Percentiles rank a stretch among this genome's conserved stretches.
phyloP scores from a whole-genome alignment of 805 yeast species.

The Osmozyma mogii region DNA sequence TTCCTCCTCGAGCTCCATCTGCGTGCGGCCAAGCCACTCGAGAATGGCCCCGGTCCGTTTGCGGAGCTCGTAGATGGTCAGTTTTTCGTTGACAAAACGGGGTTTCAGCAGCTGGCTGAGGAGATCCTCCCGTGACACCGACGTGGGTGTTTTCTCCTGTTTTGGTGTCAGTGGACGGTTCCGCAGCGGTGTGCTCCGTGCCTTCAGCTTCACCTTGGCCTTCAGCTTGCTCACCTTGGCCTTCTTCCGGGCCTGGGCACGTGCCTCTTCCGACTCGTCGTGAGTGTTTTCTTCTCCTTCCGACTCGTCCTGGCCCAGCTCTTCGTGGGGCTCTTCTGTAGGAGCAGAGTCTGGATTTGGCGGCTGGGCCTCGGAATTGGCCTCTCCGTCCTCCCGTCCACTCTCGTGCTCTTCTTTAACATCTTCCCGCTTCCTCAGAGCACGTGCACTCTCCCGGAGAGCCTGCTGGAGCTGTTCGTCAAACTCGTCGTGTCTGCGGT shows the following conservation, averaged over 20 bases:
- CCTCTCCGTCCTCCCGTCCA: conserved; percentile 4
- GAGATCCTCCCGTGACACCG: conserved; percentile 33
- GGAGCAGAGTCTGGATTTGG: too few species aligned
- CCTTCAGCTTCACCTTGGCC: conserved; percentile 3
- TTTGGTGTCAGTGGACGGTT: conserved; percentile 1
- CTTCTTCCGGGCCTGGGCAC: conserved; percentile 5
- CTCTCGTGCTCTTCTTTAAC: conserved; percentile 19
- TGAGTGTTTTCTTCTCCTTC: conserved; percentile 10
- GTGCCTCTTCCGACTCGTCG: conserved; percentile 4
- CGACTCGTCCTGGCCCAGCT: conserved; percentile 6
- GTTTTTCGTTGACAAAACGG: conserved; percentile 68
- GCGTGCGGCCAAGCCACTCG: conserved; percentile 86
- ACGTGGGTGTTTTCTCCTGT: conserved; percentile 4
- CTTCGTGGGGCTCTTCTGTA: conserved; percentile 7
- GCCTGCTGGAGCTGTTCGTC: conserved; percentile 42
- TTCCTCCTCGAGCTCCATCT: conserved; percentile 72
- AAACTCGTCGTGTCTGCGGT: conserved; percentile 26
- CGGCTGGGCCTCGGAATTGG: conserved; percentile 14
- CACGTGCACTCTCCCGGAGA: conserved; percentile 50
- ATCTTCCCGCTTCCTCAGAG: conserved; percentile 35
- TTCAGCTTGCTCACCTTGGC: conserved; percentile 1
- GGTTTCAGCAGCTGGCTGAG: conserved; percentile 75
- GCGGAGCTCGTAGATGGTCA: conserved; percentile 75
- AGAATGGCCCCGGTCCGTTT: conserved; percentile 82
- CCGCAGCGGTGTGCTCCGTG: conserved; percentile 5